Evolutionary conservation across 139 green algal species (phyloP).

Genomic region (Chlamydomonas asymmetrica): DNA sequence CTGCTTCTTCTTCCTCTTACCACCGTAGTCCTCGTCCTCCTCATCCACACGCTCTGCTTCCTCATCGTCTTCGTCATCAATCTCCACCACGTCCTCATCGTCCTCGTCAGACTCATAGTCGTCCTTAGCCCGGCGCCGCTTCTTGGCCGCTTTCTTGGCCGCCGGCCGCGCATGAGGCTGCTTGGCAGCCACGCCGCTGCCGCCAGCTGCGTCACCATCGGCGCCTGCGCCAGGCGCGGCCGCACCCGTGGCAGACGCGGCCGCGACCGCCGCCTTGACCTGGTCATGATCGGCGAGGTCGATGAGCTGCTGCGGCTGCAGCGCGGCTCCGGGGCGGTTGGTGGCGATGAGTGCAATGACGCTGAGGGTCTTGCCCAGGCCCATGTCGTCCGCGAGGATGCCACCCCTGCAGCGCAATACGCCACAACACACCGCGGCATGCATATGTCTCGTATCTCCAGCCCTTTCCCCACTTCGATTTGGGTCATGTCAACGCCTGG

Average conservation of each 20-base stretch:
- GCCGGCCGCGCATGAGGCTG: neutral
- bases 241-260: neutral
- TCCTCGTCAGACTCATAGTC: slow-evolving; percentile 1
- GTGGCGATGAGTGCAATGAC: slow-evolving; percentile 63
- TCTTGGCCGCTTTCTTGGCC: slow-evolving; percentile 12
- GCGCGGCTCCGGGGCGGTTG: slow-evolving; percentile 48
- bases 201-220: neutral
- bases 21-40: neutral
- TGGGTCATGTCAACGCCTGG: too few relatives aligned
- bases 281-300: neutral
- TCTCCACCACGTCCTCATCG: neutral
- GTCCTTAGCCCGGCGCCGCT: neutral
- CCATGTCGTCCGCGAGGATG: slow-evolving; percentile 82
- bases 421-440: too few relatives aligned
- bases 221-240: neutral
- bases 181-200: neutral
- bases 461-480: too few relatives aligned
- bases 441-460: too few relatives aligned
- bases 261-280: neutral
- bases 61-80: neutral
- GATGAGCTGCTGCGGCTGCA: slow-evolving; percentile 11
- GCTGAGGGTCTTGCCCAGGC: slow-evolving; percentile 70
- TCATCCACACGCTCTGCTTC: too few relatives aligned
- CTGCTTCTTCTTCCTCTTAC: neutral
- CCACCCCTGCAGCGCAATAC: slow-evolving; percentile 64